Evolutionary conservation across 441 rosid genomes (phyloP).

Genomic region (Arabidopsis lyrata): DNA sequence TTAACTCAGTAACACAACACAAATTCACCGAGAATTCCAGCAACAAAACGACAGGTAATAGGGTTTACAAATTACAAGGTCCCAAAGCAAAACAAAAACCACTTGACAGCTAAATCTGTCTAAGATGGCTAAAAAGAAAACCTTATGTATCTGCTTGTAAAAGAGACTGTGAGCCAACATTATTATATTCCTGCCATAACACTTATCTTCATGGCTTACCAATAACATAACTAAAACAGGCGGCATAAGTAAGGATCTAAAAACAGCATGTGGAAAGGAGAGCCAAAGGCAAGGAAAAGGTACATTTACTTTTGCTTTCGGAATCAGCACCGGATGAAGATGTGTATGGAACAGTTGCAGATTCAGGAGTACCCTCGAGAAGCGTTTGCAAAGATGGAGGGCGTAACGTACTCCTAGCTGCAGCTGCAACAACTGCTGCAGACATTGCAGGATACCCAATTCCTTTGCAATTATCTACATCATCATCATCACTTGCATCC

Average conservation of each 20-base stretch:
- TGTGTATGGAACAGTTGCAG: conserved; percentile 67
- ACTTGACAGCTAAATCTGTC: not conserved
- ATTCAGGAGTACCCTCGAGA: conserved; percentile 82
- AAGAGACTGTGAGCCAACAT: not conserved
- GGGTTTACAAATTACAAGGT: not conserved
- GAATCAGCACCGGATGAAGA: conserved; percentile 96
- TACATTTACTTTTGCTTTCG: conserved; percentile 95
- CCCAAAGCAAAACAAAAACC: not conserved
- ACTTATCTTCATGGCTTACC: not conserved
- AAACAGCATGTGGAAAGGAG: not conserved
- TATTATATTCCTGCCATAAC: not conserved
- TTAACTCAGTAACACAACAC: conserved; percentile 10
- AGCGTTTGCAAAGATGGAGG: conserved; percentile 94
- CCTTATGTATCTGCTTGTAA: not conserved
- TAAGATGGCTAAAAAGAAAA: not conserved
- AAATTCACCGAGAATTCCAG: not conserved
- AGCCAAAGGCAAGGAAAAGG: conserved; percentile 34
- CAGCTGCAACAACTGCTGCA: conserved; percentile 90
- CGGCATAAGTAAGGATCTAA: not conserved
- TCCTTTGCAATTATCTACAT: conserved; percentile 56
- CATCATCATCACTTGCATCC: conserved; percentile 82
- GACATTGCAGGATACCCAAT: conserved; percentile 72
- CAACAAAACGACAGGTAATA: not conserved
- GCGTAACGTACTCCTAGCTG: conserved; percentile 86
- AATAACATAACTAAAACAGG: conserved; percentile 19